Conservation (phyloP, 2,329 filamentous ascomycete genomes). For the Alternaria triticimaculans region DNA sequence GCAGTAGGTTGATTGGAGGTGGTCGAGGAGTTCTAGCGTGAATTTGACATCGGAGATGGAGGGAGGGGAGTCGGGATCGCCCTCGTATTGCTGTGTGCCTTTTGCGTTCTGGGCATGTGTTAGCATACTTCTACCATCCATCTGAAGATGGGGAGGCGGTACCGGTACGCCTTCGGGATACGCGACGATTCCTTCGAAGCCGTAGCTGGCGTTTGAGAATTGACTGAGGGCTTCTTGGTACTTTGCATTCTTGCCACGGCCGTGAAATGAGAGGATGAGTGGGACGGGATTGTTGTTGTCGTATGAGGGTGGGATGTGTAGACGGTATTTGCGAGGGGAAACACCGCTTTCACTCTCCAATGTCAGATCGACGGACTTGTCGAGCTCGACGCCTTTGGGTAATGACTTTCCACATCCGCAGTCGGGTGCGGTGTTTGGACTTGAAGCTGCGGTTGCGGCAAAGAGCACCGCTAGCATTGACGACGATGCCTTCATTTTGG, state of each 20-base stretch:
- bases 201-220: constrained; percentile 54
- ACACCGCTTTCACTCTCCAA: constrained; percentile 39
- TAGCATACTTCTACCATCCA: neutral
- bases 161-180: constrained; percentile 54
- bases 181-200: constrained; percentile 53
- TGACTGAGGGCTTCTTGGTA: constrained; percentile 53
- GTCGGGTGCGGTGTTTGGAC: neutral
- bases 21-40: constrained; percentile 52
- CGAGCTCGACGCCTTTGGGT: constrained; percentile 27
- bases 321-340: constrained; percentile 42
- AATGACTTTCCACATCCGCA: constrained; percentile 23
- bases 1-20: constrained; percentile 53
- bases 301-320: constrained; percentile 52
- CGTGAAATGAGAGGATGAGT: constrained; percentile 59
- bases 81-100: constrained; percentile 49
- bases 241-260: constrained; percentile 46
- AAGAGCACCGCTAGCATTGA: neutral
- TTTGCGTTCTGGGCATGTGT: constrained; percentile 13
- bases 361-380: constrained; percentile 30
- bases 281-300: constrained; percentile 45
- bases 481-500: neutral
- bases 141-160: neutral
- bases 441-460: neutral
- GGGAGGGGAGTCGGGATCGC: constrained; percentile 49
- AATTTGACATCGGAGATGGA: constrained; percentile 55